Base-by-base conservation (phyloP, 2,329 filamentous ascomycete genomes). In the Gyromitra esculenta region DNA sequence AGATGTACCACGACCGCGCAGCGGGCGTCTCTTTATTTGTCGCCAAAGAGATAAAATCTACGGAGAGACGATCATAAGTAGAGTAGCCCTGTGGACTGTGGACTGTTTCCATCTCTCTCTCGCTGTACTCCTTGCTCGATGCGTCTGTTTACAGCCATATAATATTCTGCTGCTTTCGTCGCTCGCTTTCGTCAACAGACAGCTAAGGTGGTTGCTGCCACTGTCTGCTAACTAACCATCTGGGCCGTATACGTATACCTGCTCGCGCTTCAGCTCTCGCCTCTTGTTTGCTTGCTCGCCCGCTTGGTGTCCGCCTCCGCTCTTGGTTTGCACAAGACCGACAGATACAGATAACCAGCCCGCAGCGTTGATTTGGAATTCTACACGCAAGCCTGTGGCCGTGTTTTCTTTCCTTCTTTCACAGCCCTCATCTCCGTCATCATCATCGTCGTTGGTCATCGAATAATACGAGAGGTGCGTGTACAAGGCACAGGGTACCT, bases 131-230 rank as follows among this genome's bases (percentile, higher is more conserved):
- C 75, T 69, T 77, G 71, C 75, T 77, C 70, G 39, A 75, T 77
- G 75, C 70, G 71, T 77, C 63, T 56, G 63, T 15, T 71, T 65
- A 48, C 43, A 60, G 60, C 41, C 69, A 76, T 76, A 74, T 77
- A 69, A 77, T 77, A 77, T 77, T 75, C 75, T 39, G 21, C 74
- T 75, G 71, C 65, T 75, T 77, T 77, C 75, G 75, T 77, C 75
- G 60, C 50, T 75, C 64, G 45, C 57, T 69, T 74, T 69, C 56
- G 45, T 48, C 65, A 64, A 75, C 57, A 69, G 21, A 15, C 21
- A 45, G 11, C 65, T 48, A 31, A 31, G 25, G 25, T 31, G 31
- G 52, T 15, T 60, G 11, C 50, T 54, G 7, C 50, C 31, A 25
- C 50, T 31, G 7, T 31, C 8, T 45, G 6, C 41, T 45, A 45